phyloP scores from a whole-genome alignment of 352 stramenopile species.

The Pythium biforme region DNA sequence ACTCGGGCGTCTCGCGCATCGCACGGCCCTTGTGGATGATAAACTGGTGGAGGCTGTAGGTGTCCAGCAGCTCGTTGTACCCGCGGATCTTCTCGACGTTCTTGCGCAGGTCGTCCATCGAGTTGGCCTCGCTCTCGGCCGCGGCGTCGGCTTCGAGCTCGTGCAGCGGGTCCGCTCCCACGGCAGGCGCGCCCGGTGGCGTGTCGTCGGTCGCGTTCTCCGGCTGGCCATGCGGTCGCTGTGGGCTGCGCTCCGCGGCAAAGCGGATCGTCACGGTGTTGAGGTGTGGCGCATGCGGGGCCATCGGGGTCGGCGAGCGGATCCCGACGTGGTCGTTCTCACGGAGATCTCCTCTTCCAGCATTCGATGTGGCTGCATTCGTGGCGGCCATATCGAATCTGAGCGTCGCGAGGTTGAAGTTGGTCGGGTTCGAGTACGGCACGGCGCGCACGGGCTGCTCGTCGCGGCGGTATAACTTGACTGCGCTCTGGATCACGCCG shows the following conservation, averaged over 20 bases:
- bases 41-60: slow-evolving; percentile 87
- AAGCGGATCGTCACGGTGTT: slow-evolving; percentile 29
- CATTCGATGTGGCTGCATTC: slow-evolving; percentile 9
- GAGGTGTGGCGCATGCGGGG: too few relatives aligned
- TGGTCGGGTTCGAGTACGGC: slow-evolving; percentile 60
- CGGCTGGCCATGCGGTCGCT: background rate
- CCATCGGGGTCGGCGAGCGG: background rate
- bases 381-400: slow-evolving; percentile 64
- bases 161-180: background rate
- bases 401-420: slow-evolving; percentile 73
- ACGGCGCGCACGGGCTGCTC: slow-evolving; percentile 45
- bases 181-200: background rate
- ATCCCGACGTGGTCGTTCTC: background rate
- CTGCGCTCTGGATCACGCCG: slow-evolving; percentile 50
- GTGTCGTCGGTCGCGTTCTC: background rate
- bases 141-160: background rate
- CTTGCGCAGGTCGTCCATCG: slow-evolving; percentile 65
- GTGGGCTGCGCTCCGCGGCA: slow-evolving; percentile 1
- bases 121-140: slow-evolving; percentile 23
- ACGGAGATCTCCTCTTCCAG: background rate
- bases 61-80: slow-evolving; percentile 79
- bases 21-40: slow-evolving; percentile 84
- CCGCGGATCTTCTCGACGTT: slow-evolving; percentile 81
- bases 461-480: slow-evolving; percentile 56
- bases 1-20: slow-evolving; percentile 84